These are phyloP conservation scores for Pilatotrama ljubarskyi DNA, from an alignment of 768 basidiomycete genomes.

Conservation along the genomic window DNA sequence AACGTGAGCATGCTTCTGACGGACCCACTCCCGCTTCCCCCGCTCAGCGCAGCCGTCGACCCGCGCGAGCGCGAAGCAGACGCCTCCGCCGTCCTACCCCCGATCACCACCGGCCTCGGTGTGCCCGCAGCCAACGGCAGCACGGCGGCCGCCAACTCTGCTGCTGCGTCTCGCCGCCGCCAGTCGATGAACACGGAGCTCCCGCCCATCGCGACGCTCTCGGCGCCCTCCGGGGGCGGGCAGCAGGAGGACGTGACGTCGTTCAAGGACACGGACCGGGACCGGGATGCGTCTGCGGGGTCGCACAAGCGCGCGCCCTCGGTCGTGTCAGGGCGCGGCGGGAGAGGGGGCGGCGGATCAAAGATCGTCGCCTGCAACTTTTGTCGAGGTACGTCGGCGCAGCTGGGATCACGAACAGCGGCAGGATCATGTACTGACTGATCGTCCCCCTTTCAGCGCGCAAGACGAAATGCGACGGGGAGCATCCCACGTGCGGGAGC, in stretches of 20 bases:
- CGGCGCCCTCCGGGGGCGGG: conserved; percentile 24
- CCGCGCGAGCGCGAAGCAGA: conserved; percentile 23
- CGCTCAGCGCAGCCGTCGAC: conserved; percentile 26
- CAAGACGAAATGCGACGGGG: conserved; percentile 88
- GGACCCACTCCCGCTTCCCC: conserved; percentile 26
- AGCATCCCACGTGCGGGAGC: conserved; percentile 81
- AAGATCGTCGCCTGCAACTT: conserved; percentile 90
- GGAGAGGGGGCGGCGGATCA: conserved; percentile 66
- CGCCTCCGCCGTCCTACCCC: conserved; percentile 22
- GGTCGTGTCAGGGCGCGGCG: conserved; percentile 65
- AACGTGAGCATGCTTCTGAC: conserved; percentile 29
- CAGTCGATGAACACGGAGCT: conserved; percentile 33
- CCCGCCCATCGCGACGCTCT: conserved; percentile 71
- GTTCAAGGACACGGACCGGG: conserved; percentile 1
- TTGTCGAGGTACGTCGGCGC: conserved; percentile 66
- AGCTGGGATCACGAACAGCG: conserved; percentile 1
- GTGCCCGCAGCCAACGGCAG: neutral
- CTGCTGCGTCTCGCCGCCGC: neutral
- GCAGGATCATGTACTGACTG: neutral
- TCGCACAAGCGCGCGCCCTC: conserved; percentile 65
- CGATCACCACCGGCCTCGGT: conserved; percentile 9
- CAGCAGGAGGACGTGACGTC: conserved; percentile 46
- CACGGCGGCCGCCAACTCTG: no score
- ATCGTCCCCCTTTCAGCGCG: conserved; percentile 52
- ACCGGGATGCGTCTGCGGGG: conserved; percentile 30